Base-by-base conservation (phyloP, 1,284 basidiomycete genomes). In the Prillingera fragicola region DNA sequence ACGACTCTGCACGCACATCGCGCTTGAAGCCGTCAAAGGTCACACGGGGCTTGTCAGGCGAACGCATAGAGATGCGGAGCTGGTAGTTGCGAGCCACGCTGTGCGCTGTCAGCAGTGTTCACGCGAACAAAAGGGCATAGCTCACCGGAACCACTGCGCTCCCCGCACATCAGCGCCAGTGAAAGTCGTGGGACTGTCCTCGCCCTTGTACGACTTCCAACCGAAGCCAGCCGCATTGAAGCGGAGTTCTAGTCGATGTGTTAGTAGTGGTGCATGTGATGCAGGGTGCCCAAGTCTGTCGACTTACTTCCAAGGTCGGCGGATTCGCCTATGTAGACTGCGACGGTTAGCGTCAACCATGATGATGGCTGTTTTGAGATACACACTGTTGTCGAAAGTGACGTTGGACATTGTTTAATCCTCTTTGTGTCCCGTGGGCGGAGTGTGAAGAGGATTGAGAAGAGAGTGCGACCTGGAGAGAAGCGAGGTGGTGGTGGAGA, bases 1-100 rank as follows among this genome's bases (percentile, higher is more conserved):
- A 15, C 32, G 21, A 13, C 9, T 23, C 15, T n/a, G n/a, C 21
- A 69, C 77, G 56, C 55, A 89, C 91, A 72, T 97, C 92, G 55
- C 87, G 80, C 66, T 81, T 73, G 73, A 98, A 97, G 5, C 92
- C 92, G 57, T 98, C 94, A 63, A 97, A 96, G n/a, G 79, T 85
- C 60, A 86, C 83, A 57, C 71, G 63, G 18, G 62, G 55, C 77
- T 79, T 45, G 60, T 69, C 60, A 77, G 78, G 65, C 83, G 79
- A 65, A 84, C 85, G 48, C 63, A 63, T 62, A 28, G 37, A 83
- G 36, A 97, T 75, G 44, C 87, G 76, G 14, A 98, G 81, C 71
- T 96, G 92, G 64, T 87, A 96, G 57, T 85, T 82, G 33, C 95
- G 79, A 23, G 90, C 92, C 26, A 95, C 92, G 40, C 91, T 77